Evolutionary conservation across 192 early-diverging fungal species (phyloP).

Genomic region (Coemansia umbellata): DNA sequence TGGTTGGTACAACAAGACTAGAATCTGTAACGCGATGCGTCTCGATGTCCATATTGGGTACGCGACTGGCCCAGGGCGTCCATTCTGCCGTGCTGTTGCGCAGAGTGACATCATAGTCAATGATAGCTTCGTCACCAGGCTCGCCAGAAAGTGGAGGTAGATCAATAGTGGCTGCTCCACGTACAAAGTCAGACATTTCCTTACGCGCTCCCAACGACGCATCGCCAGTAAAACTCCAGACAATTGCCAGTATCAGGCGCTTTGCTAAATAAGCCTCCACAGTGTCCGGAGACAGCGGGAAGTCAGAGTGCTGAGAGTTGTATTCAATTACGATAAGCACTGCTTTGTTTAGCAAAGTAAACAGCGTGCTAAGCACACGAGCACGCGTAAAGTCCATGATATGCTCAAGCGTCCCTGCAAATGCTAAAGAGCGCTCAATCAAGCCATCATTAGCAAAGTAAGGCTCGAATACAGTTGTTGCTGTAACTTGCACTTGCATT

Average conservation of each 20-base stretch:
- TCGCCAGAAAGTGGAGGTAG: conserved; percentile 54
- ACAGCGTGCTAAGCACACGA: conserved; percentile 80
- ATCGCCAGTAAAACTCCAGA: conserved; percentile 98
- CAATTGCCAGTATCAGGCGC: conserved; percentile 73
- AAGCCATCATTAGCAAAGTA: conserved; percentile 73
- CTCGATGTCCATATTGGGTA: conserved; percentile 94
- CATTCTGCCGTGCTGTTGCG: conserved; percentile 70
- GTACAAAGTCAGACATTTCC: conserved; percentile 78
- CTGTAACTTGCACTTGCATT: conserved; percentile 69
- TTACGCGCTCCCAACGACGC: conserved; percentile 66
- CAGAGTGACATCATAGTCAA: conserved; percentile 89
- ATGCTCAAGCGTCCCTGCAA: conserved; percentile 74
- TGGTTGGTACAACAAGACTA: conserved; percentile 95
- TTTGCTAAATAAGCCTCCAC: conserved; percentile 77
- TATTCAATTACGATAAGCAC: conserved; percentile 82
- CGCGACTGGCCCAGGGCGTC: conserved; percentile 84
- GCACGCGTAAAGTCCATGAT: conserved; percentile 97
- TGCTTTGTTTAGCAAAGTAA: conserved; percentile 87
- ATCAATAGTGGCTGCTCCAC: conserved; percentile 68
- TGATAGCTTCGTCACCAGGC: conserved; percentile 53
- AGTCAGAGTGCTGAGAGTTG: conserved; percentile 89
- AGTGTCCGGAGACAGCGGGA: conserved; percentile 79
- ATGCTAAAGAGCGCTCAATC: conserved; percentile 65
- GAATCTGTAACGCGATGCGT: conserved; percentile 85
- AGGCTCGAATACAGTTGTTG: conserved; percentile 68